Base-by-base conservation (phyloP, 208 protist species). In the Acanthamoeba divionensis region DNA sequence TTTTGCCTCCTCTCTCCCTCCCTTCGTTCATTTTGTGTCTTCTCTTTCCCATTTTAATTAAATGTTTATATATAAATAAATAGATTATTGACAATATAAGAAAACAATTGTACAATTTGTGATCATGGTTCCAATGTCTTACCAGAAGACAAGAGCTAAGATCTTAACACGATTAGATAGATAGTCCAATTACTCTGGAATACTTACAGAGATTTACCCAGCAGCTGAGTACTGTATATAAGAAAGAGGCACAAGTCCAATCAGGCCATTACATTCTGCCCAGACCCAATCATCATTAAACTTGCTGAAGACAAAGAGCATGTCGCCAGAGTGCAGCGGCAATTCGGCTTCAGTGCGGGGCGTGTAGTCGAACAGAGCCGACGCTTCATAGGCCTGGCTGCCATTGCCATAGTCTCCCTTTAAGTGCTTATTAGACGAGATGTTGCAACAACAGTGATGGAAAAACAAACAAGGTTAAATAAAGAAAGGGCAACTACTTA, bases 251-350 rank as follows among this genome's bases (percentile, higher is more conserved):
- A 85, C 75, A 15, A 85, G n/a, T 21, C 75, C 75, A 5, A 85
- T 54, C 29, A 85, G 63, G 57, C 69, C 75, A 5, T 85, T 13
- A 36, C 65, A 66, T 24, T 85, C 75, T 31, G 75, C 75, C 36
- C 65, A 85, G 50, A 85, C 75, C 75, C 75, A 85, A 48, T 85
- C 75, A 3, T 48, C 52, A 2, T 48, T 66, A 36, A 85, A 85
- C 0, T 48, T 85, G 50, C 75, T 48, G 33, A 26, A 85, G 0
- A 85, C 75, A 10, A 63, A 85, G 75, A 85, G 75, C n/a, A 31
- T 7, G 33, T 85, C 75, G 48, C 75, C 75, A 31, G 75, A 10
- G 29, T 38, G n/a, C 31, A 85, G 31, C 50, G 60, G 52, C 48
- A 85, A 36, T 41, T 85, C 75, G 2, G 48, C 75, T 5, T 48